Base-by-base conservation (phyloP, 441 rosid species). In the Pelargonium citronellum region DNA sequence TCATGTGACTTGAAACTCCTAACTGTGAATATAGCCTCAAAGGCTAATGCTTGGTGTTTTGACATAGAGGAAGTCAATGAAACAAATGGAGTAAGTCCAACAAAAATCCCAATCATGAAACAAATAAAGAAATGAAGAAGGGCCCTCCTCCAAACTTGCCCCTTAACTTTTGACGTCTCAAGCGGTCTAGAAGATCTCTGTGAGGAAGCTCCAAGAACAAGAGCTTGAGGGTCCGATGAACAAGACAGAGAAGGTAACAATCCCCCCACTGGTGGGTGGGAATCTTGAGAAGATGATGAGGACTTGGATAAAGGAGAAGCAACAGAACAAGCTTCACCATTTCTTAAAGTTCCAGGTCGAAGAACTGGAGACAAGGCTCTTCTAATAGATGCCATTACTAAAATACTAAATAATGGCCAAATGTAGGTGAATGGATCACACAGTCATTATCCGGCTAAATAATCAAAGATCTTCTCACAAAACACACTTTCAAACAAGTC, bases 231-330 rank as follows among this genome's bases (percentile, higher is more conserved):
- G 67, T 86, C 90, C 9, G 71, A 67, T 66, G 68, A 70, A 77
- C 84, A 72, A 64, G 72, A 74, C 27, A 79, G 66, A 64, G 82
- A 79, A 67, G 84, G 72, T 43, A 80, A 68, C 64, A 78, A 70
- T 74, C 89, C 88, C 57, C 83, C 76, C 4, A 79, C 58, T 30
- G 77, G 58, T 39, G 82, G 71, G 20, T 80, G 71, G 75, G 7
- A 55, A 55, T 71, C 79, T 61, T 77, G 91, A 66, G 76, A 22
- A 63, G 73, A 67, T 0, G 83, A 64, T 24, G 91, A 78, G 37
- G 87, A 80, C 75, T 82, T 86, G 6, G 93, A 85, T 71, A 88
- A 70, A 12, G 91, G 88, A 67, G 89, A 88, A 77, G 93, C 80
- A 67, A 74, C 85, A 5, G 77, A 78, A 71, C 78, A 76, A 66